Conservation (phyloP, 257 asterid genomes). For the Solanum habrochaites region DNA sequence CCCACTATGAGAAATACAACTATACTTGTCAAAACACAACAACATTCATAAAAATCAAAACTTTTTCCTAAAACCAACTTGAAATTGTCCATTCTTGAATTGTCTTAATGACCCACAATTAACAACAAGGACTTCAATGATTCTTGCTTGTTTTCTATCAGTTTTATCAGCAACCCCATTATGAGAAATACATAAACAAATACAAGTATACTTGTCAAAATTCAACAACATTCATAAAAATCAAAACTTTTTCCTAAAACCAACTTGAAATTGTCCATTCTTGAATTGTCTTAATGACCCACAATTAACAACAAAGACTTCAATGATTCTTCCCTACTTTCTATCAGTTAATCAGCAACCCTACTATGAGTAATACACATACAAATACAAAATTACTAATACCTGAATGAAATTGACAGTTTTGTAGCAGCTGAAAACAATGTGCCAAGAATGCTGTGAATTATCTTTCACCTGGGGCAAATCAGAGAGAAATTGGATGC, state of each 20-base stretch:
- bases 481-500: not conserved
- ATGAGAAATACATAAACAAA: not conserved
- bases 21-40: not conserved
- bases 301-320: not conserved
- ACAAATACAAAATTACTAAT: not conserved
- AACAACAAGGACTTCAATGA: not conserved
- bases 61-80: not conserved
- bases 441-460: not conserved
- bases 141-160: not conserved
- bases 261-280: not conserved
- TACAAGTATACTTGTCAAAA: not conserved
- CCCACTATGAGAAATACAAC: not conserved
- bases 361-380: not conserved
- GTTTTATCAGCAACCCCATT: not conserved
- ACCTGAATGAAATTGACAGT: slow-evolving; percentile 4
- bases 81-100: not conserved
- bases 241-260: not conserved
- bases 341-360: not conserved
- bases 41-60: not conserved
- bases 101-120: not conserved
- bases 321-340: not conserved
- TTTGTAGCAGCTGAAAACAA: not conserved
- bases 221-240: not conserved
- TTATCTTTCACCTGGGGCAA: not conserved
- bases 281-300: not conserved